A percentile compares a stretch with the other conserved stretches of the same genome.
These are phyloP conservation scores for Trichoderma atrobrunneum DNA, from an alignment of 2,329 filamentous ascomycete species.

Conservation along the genomic window DNA sequence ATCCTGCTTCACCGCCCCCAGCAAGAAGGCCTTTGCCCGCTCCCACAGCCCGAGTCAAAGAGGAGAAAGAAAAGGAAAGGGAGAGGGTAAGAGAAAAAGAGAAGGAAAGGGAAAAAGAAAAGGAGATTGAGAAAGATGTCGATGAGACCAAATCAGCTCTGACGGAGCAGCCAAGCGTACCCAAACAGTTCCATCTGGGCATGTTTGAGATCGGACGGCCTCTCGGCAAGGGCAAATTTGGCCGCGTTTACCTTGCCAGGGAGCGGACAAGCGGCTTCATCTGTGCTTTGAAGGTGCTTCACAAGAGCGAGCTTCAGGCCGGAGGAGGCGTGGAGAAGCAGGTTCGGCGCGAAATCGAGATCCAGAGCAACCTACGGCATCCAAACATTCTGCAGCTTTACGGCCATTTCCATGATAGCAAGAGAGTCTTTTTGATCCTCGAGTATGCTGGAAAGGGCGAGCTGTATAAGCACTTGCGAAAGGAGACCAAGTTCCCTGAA, in stretches of 20 bases:
- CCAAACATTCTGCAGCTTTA: conserved; percentile 63
- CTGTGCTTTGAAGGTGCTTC: conserved; percentile 68
- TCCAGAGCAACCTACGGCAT: conserved; percentile 69
- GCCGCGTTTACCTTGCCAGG: conserved; percentile 68
- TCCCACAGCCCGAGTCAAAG: conserved; percentile 38
- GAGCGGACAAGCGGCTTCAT: conserved; percentile 65
- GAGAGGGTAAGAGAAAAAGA: neutral
- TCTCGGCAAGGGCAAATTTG: conserved; percentile 71
- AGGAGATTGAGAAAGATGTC: conserved; percentile 47
- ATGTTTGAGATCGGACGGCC: conserved; percentile 77
- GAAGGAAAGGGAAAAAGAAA: neutral
- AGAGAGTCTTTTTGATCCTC: conserved; percentile 69
- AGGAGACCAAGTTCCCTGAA: conserved; percentile 65
- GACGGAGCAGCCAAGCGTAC: conserved; percentile 54
- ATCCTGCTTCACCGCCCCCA: conserved; percentile 46
- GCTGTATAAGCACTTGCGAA: conserved; percentile 67
- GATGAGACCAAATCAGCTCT: conserved; percentile 52
- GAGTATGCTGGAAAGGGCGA: conserved; percentile 66
- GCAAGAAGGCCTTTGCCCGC: conserved; percentile 47
- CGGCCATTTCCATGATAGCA: conserved; percentile 70
- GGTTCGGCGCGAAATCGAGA: conserved; percentile 69
- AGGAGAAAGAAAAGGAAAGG: neutral
- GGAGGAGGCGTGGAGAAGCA: conserved; percentile 69
- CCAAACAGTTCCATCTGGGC: conserved; percentile 73
- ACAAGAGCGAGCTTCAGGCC: conserved; percentile 70